Conservation (phyloP, 805 yeast genomes). For the Sugiyamaella mastotermitis region DNA sequence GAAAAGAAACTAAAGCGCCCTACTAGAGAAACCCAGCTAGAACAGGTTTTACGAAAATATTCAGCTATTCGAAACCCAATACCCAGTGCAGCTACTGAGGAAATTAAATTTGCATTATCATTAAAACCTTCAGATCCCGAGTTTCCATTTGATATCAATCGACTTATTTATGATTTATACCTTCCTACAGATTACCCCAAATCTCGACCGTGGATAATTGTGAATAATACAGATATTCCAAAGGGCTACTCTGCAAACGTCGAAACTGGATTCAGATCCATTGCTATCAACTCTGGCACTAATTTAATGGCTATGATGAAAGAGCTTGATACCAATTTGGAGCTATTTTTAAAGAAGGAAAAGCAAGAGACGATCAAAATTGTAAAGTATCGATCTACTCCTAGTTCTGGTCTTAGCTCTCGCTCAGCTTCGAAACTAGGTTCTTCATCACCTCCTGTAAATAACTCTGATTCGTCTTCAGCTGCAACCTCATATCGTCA, state of each 20-base stretch:
- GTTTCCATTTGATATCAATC: conserved; percentile 58
- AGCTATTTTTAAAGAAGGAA: conserved; percentile 50
- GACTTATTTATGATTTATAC: conserved; percentile 45
- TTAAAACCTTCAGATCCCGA: conserved; percentile 61
- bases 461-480: background rate
- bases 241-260: conserved; percentile 60
- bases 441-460: background rate
- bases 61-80: too few relatives aligned
- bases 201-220: conserved; percentile 44
- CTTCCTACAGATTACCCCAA: conserved; percentile 54
- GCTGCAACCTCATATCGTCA: background rate
- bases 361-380: conserved; percentile 58
- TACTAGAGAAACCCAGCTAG: too few relatives aligned
- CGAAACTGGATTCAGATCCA: conserved; percentile 55
- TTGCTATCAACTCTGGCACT: conserved; percentile 31
- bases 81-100: too few relatives aligned
- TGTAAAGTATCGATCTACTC: conserved; percentile 32
- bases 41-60: too few relatives aligned
- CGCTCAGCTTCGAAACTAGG: background rate
- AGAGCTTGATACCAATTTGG: conserved; percentile 54
- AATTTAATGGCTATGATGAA: conserved; percentile 49
- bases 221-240: conserved; percentile 63
- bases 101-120: too few relatives aligned
- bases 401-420: conserved; percentile 3
- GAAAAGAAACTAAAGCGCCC: too few relatives aligned